These are phyloP conservation scores for Apiospora hydei DNA, from an alignment of 2,329 filamentous ascomycete species.

Conservation along the genomic window DNA sequence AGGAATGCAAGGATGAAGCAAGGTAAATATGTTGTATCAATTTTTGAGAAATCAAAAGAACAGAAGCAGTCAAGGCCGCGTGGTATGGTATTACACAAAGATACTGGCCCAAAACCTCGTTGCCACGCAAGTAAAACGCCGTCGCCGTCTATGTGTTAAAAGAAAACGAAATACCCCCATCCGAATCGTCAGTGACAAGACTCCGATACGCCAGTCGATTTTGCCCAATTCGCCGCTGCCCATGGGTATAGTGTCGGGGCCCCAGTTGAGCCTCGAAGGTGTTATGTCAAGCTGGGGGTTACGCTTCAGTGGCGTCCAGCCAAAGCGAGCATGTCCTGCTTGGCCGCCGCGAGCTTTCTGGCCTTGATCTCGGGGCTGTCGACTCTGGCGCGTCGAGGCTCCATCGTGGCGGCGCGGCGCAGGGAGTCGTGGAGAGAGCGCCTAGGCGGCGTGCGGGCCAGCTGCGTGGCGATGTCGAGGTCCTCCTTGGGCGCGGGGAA, in stretches of 20 bases:
- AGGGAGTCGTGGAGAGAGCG: constrained; percentile 40
- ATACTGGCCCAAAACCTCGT: background rate
- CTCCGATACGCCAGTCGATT: constrained; percentile 31
- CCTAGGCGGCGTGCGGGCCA: constrained; percentile 39
- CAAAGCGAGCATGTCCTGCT: constrained; percentile 53
- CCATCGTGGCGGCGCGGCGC: constrained; percentile 34
- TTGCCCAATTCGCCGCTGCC: constrained; percentile 23
- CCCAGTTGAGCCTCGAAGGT: background rate
- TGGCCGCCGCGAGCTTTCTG: constrained; percentile 54
- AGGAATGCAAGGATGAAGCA: background rate
- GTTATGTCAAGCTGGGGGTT: background rate
- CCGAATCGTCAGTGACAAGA: constrained; percentile 23
- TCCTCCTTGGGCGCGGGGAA: constrained; percentile 36
- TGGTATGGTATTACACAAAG: constrained; percentile 3
- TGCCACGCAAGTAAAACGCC: constrained; percentile 11
- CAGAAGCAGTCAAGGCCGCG: background rate
- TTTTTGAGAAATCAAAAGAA: constrained; percentile 15
- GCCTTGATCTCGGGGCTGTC: constrained; percentile 45
- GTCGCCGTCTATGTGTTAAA: constrained; percentile 4
- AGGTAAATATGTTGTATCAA: background rate
- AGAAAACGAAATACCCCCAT: background rate
- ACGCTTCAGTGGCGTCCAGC: constrained; percentile 33
- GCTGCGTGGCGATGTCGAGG: constrained; percentile 40
- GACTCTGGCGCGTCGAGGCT: constrained; percentile 21
- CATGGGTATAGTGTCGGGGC: constrained; percentile 33